A percentile compares a stretch with the other conserved stretches of the same genome.
These are phyloP conservation scores for Komagataella pseudopastoris DNA, from an alignment of 805 yeast species.

Conservation along the genomic window DNA sequence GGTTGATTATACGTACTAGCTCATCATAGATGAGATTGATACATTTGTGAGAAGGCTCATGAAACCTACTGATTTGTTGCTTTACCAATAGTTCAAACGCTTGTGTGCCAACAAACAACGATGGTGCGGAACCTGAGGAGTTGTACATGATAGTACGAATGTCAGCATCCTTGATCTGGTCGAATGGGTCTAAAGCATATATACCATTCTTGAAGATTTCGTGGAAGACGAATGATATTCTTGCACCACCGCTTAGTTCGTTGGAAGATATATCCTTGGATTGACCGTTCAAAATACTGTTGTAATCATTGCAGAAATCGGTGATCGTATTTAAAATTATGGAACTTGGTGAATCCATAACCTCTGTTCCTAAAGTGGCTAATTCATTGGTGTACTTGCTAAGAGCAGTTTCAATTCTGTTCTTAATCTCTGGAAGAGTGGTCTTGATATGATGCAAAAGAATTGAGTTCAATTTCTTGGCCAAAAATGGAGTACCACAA, in stretches of 20 bases:
- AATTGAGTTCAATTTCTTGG: conserved; percentile 80
- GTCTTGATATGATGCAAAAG: conserved; percentile 81
- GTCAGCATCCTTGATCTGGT: conserved; percentile 89
- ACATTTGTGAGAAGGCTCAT: conserved; percentile 85
- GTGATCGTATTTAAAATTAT: conserved; percentile 86
- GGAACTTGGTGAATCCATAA: conserved; percentile 79
- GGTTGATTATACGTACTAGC: conserved; percentile 78
- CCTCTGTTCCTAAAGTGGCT: conserved; percentile 70
- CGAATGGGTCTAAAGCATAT: conserved; percentile 87
- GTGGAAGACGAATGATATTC: conserved; percentile 93
- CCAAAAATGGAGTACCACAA: conserved; percentile 97
- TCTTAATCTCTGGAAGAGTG: conserved; percentile 84
- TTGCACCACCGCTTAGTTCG: conserved; percentile 96
- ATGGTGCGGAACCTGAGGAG: conserved; percentile 93
- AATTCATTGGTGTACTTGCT: conserved; percentile 78
- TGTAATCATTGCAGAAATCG: conserved; percentile 83
- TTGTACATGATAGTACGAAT: conserved; percentile 95
- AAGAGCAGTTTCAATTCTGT: conserved; percentile 74
- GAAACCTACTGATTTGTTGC: conserved; percentile 87
- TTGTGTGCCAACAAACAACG: conserved; percentile 91
- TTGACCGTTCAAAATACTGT: conserved; percentile 84
- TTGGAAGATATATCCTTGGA: conserved; percentile 77
- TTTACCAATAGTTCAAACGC: conserved; percentile 94
- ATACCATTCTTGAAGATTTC: conserved; percentile 91
- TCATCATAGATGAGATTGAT: conserved; percentile 88